A percentile compares a stretch with the other conserved stretches of the same genome.
These are phyloP conservation scores for Talaromyces sp. DNA, from an alignment of 2,329 filamentous ascomycete species.

Conservation along the genomic window DNA sequence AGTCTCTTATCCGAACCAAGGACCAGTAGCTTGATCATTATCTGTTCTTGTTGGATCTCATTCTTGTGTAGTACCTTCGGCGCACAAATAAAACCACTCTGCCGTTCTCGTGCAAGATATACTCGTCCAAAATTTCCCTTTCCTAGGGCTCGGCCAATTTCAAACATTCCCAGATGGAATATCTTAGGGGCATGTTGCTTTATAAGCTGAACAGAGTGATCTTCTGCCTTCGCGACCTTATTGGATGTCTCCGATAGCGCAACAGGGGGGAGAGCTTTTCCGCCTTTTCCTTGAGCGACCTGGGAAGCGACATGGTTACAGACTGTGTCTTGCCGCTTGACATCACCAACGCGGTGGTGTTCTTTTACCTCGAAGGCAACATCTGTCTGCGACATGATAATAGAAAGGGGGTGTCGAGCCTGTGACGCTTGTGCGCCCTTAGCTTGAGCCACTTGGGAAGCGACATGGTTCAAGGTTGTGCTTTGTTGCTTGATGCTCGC, in stretches of 20 bases:
- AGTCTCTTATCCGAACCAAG: too few species aligned
- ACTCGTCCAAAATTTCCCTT: constrained; percentile 86
- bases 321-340: background rate
- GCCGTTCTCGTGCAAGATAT: constrained; percentile 75
- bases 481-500: background rate
- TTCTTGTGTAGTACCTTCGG: constrained; percentile 81
- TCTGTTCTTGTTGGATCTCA: constrained; percentile 71
- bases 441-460: background rate
- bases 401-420: background rate
- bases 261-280: background rate
- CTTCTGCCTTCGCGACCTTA: background rate
- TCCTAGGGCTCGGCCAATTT: constrained; percentile 77
- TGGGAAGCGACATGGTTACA: background rate
- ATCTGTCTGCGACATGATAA: background rate
- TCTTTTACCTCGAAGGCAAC: background rate
- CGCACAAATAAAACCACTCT: constrained; percentile 74
- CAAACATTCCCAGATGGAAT: constrained; percentile 89
- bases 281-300: background rate
- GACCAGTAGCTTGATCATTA: constrained; percentile 26
- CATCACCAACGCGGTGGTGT: background rate
- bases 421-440: background rate
- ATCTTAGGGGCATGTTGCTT: constrained; percentile 54
- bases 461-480: background rate
- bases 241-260: background rate
- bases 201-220: constrained; percentile 38